Conservation (phyloP, 176 grass and related monocot species). For the Paspalum notatum region DNA sequence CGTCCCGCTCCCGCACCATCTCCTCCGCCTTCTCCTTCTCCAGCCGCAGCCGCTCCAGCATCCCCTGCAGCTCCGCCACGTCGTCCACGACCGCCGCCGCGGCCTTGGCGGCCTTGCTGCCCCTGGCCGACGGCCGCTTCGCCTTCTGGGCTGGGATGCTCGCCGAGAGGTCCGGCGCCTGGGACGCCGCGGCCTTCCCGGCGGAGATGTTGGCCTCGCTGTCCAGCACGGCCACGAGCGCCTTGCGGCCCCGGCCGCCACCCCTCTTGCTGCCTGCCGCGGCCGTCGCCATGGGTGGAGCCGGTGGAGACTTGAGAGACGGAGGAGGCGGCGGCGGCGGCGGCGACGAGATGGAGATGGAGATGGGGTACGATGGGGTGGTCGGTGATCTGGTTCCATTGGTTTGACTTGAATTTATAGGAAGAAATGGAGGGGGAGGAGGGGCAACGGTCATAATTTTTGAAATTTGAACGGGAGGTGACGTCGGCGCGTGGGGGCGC, state of each 20-base stretch:
- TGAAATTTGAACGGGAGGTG: constrained; percentile 57
- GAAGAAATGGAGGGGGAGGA: neutral
- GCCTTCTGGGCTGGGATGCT: constrained; percentile 28
- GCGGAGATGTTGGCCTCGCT: constrained; percentile 82
- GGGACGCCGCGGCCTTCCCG: constrained; percentile 41
- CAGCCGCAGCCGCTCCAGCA: constrained; percentile 69
- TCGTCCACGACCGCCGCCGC: constrained; percentile 39
- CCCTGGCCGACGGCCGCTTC: constrained; percentile 49
- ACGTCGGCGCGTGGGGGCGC: constrained; percentile 12
- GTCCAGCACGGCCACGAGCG: constrained; percentile 59
- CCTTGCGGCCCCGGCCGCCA: constrained; percentile 56
- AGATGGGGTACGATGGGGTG: neutral
- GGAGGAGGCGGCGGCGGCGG: neutral
- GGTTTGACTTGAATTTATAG: constrained; percentile 16
- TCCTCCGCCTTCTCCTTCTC: constrained; percentile 84
- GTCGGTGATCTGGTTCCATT: constrained; percentile 23
- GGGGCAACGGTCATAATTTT: constrained; percentile 56
- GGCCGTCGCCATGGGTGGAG: constrained; percentile 41
- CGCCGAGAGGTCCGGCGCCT: neutral
- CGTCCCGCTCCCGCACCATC: constrained; percentile 70
- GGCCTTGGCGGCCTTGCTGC: constrained; percentile 31
- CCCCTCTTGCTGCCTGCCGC: constrained; percentile 51
- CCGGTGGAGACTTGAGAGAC: neutral
- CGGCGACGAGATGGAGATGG: neutral
- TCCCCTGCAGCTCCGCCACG: constrained; percentile 67